phyloP scores from a whole-genome alignment of 2,329 filamentous ascomycete species.

The Cercospora sp. region DNA sequence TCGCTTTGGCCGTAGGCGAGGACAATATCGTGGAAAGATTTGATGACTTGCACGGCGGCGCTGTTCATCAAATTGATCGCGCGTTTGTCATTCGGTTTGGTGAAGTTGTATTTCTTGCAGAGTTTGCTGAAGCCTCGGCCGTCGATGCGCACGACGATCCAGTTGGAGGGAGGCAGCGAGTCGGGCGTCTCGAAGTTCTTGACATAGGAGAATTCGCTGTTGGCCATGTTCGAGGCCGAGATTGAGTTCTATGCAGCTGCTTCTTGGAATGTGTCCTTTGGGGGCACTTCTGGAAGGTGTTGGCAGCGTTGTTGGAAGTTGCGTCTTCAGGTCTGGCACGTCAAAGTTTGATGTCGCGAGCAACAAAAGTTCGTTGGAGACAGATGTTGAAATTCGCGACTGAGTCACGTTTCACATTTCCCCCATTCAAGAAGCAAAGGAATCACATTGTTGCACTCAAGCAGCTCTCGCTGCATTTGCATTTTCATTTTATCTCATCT shows the following conservation, averaged over 20 bases:
- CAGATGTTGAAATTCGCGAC: not conserved
- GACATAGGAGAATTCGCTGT: slow-evolving; percentile 84
- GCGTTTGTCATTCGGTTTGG: slow-evolving; percentile 87
- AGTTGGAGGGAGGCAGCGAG: slow-evolving; percentile 80
- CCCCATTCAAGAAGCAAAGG: not conserved
- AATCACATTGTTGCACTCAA: not conserved
- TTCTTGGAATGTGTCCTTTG: not conserved
- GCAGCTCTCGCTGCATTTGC: slow-evolving; percentile 7
- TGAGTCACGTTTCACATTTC: not conserved
- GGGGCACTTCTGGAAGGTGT: not conserved
- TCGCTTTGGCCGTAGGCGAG: slow-evolving; percentile 93
- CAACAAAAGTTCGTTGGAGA: not conserved
- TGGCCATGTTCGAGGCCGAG: slow-evolving; percentile 30
- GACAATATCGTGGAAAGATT: slow-evolving; percentile 78
- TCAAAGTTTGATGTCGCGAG: not conserved
- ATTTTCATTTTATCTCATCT: slow-evolving; percentile 10
- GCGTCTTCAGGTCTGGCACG: not conserved
- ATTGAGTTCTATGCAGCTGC: not conserved
- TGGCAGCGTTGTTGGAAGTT: not conserved
- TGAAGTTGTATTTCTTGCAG: slow-evolving; percentile 65
- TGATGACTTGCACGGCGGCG: slow-evolving; percentile 80
- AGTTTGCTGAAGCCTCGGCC: slow-evolving; percentile 87
- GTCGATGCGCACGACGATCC: slow-evolving; percentile 92
- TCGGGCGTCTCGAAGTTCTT: slow-evolving; percentile 84
- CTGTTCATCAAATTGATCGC: slow-evolving; percentile 93